phyloP scores from a whole-genome alignment of 257 asterid genomes.

The Jaltomata sinuosa region DNA sequence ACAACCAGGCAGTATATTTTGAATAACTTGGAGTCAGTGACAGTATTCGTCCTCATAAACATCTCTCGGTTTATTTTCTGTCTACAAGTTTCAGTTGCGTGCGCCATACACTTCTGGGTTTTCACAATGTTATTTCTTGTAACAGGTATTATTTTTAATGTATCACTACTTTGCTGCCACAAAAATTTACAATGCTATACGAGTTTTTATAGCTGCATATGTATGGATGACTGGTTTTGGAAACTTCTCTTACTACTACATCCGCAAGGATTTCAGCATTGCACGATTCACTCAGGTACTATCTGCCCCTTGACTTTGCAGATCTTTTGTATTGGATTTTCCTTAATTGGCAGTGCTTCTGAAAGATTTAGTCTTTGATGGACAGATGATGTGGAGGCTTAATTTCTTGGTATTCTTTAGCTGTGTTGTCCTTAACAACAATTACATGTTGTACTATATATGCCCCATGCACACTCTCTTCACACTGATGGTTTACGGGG shows the following conservation, averaged over 20 bases:
- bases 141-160: conserved; percentile 82
- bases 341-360: conserved; percentile 10
- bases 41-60: background rate
- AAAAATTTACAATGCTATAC: conserved; percentile 75
- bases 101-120: background rate
- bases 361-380: conserved; percentile 10
- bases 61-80: background rate
- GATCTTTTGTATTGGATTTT: background rate
- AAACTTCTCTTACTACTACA: conserved; percentile 80
- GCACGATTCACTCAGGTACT: conserved; percentile 72
- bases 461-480: conserved; percentile 96
- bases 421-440: conserved; percentile 67
- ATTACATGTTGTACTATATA: conserved; percentile 64
- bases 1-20: background rate
- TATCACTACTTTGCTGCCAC: conserved; percentile 85
- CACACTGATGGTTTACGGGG: conserved; percentile 85
- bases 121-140: conserved; percentile 15
- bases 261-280: conserved; percentile 79
- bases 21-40: background rate
- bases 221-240: conserved; percentile 99
- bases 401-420: conserved; percentile 80
- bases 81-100: background rate
- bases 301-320: background rate
- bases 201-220: conserved; percentile 77
- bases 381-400: conserved; percentile 96